Evolutionary conservation across 805 yeast species (phyloP), one percentile per base, ranked within the genome.

Genomic region (Clavispora asparagi): DNA sequence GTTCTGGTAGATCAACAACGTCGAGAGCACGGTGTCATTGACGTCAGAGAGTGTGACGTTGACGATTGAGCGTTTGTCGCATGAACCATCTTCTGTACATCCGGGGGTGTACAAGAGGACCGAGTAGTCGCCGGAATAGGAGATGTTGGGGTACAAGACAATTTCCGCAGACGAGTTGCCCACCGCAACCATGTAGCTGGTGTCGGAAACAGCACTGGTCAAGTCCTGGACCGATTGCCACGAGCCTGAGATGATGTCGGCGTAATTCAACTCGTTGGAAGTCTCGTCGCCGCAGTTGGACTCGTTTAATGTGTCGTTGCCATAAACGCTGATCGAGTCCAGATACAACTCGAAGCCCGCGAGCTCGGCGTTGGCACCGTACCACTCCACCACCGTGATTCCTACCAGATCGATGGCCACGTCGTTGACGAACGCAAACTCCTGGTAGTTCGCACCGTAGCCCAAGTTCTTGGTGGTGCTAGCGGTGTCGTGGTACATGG

Each of bases 51-150:
- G 70, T 0, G 95, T 76, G 0, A 84, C 96, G 55, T 87, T 87
- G 4, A 87, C 92, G 25, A 79, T 76, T 10, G 95, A 92, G 60
- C 99, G 77, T 17, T 67, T 48, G 19, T 61, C 54, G 65, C 99
- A 94, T 0, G 94, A 76, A 42, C 68, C 64, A 60, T 87, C 96
- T 4, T 55, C 61, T 1, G 62, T 44, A 67, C 99, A 94, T 0
- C 98, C 98, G 0, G 97, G 97, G 0, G 99, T 94, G 56, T 79
- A 84, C 42, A 91, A 56, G 43, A 79, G 69, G 23, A 94, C 72
- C 0, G 87, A 71, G 62, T 89, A 94, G 48, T 81, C 73, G 9
- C 97, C 97, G 0, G 87, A 72, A 51, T 79, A 76, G 0, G 85
- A 71, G 16, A 89, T 78, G 53, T 83, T 83, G 9, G 96, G 88